A percentile compares a stretch with the other conserved stretches of the same genome.
These are phyloP conservation scores for Colletotrichum eremochloae DNA, from an alignment of 2,329 filamentous ascomycete species.

Conservation along the genomic window DNA sequence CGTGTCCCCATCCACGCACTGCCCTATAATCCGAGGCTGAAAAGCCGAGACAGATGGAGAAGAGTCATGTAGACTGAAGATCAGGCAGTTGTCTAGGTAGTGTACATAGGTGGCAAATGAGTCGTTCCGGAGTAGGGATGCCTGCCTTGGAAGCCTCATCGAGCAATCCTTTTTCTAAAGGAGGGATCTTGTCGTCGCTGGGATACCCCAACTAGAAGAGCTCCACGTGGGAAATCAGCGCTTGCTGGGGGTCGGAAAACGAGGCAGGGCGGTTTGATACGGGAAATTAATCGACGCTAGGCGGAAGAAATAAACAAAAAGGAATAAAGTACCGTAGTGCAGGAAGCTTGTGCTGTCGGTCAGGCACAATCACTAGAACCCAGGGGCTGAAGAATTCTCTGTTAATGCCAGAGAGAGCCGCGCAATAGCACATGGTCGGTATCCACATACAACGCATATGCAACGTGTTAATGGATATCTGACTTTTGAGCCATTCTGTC, in stretches of 20 bases:
- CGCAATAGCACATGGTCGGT: background rate
- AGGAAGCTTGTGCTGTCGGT: background rate
- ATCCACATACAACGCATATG: background rate
- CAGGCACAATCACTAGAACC: background rate
- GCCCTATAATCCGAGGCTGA: background rate
- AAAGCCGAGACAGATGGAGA: background rate
- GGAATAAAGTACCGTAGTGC: background rate
- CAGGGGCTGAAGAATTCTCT: background rate
- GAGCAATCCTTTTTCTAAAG: conserved; percentile 1
- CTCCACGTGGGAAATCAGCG: conserved; percentile 33
- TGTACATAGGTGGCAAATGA: background rate
- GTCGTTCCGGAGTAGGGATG: conserved; percentile 2
- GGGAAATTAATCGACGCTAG: too few relatives aligned
- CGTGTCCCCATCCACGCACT: conserved; percentile 1
- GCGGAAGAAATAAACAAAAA: background rate
- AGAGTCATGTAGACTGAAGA: background rate
- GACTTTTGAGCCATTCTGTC: background rate
- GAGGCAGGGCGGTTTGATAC: background rate
- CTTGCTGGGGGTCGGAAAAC: conserved; percentile 18
- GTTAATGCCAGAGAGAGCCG: background rate
- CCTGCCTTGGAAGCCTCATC: conserved; percentile 4
- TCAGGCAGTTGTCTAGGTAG: background rate
- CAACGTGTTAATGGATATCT: conserved; percentile 8
- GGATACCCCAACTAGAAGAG: conserved; percentile 26
- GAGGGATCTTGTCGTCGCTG: background rate